Conservation (phyloP, 2,329 filamentous ascomycete species). For the Daldinia eschscholtzii region DNA sequence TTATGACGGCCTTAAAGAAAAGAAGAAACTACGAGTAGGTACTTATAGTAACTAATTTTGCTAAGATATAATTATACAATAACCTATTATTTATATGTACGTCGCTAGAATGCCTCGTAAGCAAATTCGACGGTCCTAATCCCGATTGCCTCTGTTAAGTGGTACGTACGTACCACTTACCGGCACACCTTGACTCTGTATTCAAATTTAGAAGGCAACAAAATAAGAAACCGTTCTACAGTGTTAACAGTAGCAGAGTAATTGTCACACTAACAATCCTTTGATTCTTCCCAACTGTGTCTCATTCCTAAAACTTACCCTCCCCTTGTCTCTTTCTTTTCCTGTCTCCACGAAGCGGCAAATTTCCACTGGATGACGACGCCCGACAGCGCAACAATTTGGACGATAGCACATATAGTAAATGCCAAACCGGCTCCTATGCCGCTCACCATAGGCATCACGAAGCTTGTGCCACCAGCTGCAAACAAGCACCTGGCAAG, state of each 20-base stretch:
- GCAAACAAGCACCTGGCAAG: conserved; percentile 65
- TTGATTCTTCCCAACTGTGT: neutral
- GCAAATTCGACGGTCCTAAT: neutral
- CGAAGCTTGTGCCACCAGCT: conserved; percentile 63
- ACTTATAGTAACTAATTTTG: neutral
- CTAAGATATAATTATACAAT: too few species aligned
- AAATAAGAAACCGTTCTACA: neutral
- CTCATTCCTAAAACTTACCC: neutral
- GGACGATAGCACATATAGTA: conserved; percentile 59
- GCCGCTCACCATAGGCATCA: conserved; percentile 62
- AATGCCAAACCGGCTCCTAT: conserved; percentile 62
- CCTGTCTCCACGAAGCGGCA: conserved; percentile 55
- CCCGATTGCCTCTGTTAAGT: neutral
- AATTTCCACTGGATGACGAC: conserved; percentile 60
- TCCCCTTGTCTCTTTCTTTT: conserved; percentile 26
- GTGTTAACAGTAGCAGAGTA: neutral
- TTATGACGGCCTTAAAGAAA: neutral
- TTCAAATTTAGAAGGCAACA: neutral
- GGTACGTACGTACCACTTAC: neutral
- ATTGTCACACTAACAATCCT: neutral
- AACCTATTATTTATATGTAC: neutral
- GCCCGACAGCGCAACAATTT: conserved; percentile 60
- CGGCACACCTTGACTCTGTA: too few species aligned
- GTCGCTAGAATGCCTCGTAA: neutral
- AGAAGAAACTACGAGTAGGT: neutral